Conservation (phyloP, 108 stramenopile species). For the Bacterosira constricta region DNA sequence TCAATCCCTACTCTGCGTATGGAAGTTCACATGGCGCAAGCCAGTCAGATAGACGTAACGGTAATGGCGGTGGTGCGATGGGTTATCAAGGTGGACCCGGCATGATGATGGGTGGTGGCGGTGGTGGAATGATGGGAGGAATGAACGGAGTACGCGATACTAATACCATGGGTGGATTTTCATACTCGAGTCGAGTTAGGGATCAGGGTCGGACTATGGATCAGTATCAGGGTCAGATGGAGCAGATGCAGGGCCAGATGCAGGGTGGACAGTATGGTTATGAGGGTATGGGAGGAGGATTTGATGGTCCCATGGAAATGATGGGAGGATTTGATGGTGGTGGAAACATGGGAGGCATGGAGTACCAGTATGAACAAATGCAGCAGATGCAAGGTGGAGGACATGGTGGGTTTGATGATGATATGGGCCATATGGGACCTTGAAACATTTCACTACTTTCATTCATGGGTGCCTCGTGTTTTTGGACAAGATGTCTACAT, state of each 20-base stretch:
- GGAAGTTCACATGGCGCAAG: not conserved
- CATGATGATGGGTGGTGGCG: conserved; percentile 10
- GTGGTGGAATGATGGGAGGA: not conserved
- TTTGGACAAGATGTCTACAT: not conserved
- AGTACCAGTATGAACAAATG: not conserved
- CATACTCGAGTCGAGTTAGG: conserved; percentile 25
- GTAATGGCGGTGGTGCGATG: not conserved
- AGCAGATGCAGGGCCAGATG: not conserved
- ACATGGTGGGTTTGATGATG: not conserved
- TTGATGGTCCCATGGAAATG: not conserved
- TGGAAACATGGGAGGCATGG: not conserved
- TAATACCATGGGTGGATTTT: conserved; percentile 11
- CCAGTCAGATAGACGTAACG: not conserved
- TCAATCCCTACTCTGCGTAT: not conserved
- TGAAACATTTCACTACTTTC: not conserved
- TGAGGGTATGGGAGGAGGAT: not conserved
- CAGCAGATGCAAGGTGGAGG: not conserved
- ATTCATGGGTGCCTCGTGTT: not conserved
- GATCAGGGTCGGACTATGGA: no score
- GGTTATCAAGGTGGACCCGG: conserved; percentile 9
- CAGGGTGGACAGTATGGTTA: not conserved
- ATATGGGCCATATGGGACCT: not conserved
- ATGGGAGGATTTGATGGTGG: no score
- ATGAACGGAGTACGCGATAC: conserved; percentile 10
- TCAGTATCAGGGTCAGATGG: not conserved